Conservation (phyloP, 331 rosid species). For the Rosa hybrid region DNA sequence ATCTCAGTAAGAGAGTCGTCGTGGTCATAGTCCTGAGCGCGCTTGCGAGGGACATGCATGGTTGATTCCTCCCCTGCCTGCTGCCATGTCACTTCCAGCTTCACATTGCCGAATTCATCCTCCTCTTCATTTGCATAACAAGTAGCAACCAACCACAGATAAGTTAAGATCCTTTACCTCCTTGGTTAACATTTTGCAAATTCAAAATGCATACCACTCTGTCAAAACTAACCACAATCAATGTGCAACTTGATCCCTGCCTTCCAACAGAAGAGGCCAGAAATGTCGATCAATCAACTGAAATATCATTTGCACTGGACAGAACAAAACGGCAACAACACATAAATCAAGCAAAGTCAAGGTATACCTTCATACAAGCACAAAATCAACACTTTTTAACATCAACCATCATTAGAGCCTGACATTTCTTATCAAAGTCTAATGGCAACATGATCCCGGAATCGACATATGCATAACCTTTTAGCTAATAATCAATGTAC, state of each 20-base stretch:
- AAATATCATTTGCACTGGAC: not conserved
- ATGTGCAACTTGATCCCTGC: not conserved
- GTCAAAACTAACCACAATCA: not conserved
- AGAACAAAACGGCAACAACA: not conserved
- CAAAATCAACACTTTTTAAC: not conserved
- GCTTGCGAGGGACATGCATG: conserved; percentile 80
- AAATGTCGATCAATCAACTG: not conserved
- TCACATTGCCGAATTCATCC: conserved; percentile 51
- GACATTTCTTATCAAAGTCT: not conserved
- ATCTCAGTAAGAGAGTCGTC: conserved; percentile 66
- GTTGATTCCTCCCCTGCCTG: conserved; percentile 53
- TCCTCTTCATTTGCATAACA: not conserved
- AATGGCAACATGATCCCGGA: too few species aligned
- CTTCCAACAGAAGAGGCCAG: not conserved
- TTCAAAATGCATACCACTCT: not conserved
- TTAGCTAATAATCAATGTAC: not conserved
- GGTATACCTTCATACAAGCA: too few species aligned
- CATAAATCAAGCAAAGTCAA: too few species aligned
- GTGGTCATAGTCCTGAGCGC: conserved; percentile 24
- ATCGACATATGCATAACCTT: not conserved
- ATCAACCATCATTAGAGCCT: not conserved
- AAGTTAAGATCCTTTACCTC: not conserved
- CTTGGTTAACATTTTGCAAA: not conserved
- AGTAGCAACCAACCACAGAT: not conserved
- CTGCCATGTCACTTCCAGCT: conserved; percentile 70